Evolutionary conservation across 345 rosid genomes (phyloP), one percentile per base, ranked within the genome.

Genomic region (Gossypium arboreum): DNA sequence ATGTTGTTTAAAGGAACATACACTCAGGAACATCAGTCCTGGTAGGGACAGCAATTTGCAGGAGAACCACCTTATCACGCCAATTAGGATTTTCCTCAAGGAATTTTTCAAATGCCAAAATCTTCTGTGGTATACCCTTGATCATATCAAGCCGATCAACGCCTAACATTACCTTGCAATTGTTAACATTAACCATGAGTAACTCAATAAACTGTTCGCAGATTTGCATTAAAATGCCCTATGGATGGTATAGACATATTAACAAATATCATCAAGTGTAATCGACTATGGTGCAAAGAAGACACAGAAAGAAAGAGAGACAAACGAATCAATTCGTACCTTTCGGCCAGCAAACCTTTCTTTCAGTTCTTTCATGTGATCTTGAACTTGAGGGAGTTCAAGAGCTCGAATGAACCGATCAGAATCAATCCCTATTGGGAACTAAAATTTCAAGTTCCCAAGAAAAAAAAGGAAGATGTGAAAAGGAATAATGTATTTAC

Each of bases 121-220:
- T 85, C 81, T 87, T 87, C 69, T 87, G 91, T 41, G 91, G 88
- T 74, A 87, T 85, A 70, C 91, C 91, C 79, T 87, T 87, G 59
- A 87, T 87, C 91, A 85, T 87, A 76, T 87, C 91, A 76, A 87
- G 88, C 54, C 91, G 85, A 78, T 87, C 91, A 80, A 87, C 91
- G 59, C 91, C 91, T 72, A 87, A 75, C 88, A 87, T 87, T 71
- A 87, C 84, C 91, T 87, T 79, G 58, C 71, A 76, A 84, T 60
- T 9, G 24, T 58, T 48, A 45, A 75, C 62, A n/a, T 54, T 54
- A 79, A 68, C 48, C 68, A 70, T 54, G 34, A 72, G 71, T 68
- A 65, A 74, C 54, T 48, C 71, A 73, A 34, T 62, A 24, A 57
- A 44, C 54, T 39, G 55, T 72, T 72, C 41, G 17, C 51, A 34